Evolutionary conservation across 2,329 filamentous ascomycete genomes (phyloP), one percentile per base, ranked within the genome.

Genomic region (Acephala macrosclerotiorum): DNA sequence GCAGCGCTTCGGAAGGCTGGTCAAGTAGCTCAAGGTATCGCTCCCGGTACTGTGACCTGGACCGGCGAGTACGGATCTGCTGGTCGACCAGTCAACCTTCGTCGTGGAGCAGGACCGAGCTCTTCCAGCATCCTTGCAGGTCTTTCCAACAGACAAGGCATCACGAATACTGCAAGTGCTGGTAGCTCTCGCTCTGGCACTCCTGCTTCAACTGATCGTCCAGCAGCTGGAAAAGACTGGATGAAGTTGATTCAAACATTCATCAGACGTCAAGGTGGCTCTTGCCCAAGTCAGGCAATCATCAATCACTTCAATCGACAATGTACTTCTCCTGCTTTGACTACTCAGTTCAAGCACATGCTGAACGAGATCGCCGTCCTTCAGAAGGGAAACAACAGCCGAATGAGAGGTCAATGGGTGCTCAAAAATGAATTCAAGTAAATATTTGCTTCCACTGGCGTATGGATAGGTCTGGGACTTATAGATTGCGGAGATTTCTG

Each of bases 11-110:
- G 89, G 35, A 87, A 87, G 66, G 89, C 93, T 11, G 89, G 87
- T 49, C 87, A 94, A 74, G 85, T 90, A 35, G 93, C 94, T 2
- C 85, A 88, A 12, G 85, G 83, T 9, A 83, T 95, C 1, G 92
- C 92, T 0, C 89, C 93, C 36, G 95, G 95, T 8, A 93, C 92
- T 0, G 92, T 96, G 9, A 97, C 95, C 0, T 98, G 95, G 95
- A 98, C 95, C 0, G 95, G 96, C 1, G 88, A 91, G 72, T 88
- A 91, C 56, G 95, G 95, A 11, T 86, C 90, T 58, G 89, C 89
- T 4, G 95, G 94, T 1, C 84, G 91, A 40, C 91, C 91, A 0
- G 29, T 83, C 81, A 64, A 82, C 76, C 65, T 76, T 72, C 84
- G 80, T 47, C 79, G 74, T 36, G 79, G 78, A 12, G 84, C 79